Base-by-base conservation (phyloP, 2,329 filamentous ascomycete species). In the Ascochyta koolunga region DNA sequence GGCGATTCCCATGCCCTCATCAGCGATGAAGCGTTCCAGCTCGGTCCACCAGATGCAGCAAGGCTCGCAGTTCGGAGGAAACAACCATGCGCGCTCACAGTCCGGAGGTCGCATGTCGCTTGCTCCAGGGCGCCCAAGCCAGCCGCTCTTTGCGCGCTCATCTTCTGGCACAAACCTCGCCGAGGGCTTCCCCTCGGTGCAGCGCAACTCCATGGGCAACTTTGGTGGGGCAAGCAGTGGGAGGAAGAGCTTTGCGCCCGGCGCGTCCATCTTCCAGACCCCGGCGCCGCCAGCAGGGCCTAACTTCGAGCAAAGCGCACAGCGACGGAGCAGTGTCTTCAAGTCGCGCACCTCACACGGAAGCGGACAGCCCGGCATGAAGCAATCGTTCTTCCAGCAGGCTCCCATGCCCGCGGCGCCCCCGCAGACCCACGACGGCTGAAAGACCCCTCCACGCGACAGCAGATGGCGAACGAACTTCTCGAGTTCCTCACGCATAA, bases 331-430 rank as follows among this genome's bases (percentile, higher is more conserved):
- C 78, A 98, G 93, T 71, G 88, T 81, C 3, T 81, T 81, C 70
- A 72, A 71, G 52, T 73, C 77, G 52, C 76, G 79, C 19, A 75
- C 77, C 10, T 97, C 62, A 86, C 91, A 77, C 84, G 86, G 65
- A 69, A 80, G 86, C 38, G 89, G 86, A 2, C 83, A 86, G n/a
- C 82, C 86, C 63, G 84, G 81, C 32, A 73, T 81, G 44, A 90
- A 95, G 65, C 93, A 97, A 74, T 96, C 91, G 58, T 98, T 99
- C 80, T 99, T 99, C 76, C 89, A 93, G 65, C 90, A 93, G 59
- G 90, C 87, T 19, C 91, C 91, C 3, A 86, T 89, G 53, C 85
- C 89, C 4, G 91, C 92, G 1, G 91, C 90, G 54, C 88, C 93
- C 2, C 92, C 1, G 84, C 87, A 57, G 96, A 99, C 70, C 93